Evolutionary conservation across 2,329 filamentous ascomycete species (phyloP), one percentile per base, ranked within the genome.

Genomic region (Cercospora beticola): DNA sequence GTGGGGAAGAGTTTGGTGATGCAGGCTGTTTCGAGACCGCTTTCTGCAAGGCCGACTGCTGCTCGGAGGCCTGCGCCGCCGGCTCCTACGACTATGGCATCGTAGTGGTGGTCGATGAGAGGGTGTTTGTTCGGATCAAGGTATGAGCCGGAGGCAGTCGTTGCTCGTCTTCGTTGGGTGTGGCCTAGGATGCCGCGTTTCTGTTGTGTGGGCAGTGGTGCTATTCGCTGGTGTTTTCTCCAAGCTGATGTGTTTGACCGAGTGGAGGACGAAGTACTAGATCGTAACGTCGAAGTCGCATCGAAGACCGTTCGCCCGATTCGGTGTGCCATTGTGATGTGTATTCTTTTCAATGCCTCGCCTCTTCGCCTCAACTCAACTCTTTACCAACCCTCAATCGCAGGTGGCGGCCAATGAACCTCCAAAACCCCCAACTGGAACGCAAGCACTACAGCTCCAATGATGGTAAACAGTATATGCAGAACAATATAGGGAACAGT

Each of bases 21-120:
- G 80, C 87, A 89, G 70, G 87, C 87, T 69, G 87, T 89, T 73
- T 89, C 87, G 75, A 89, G 85, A 8, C 87, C 87, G 71, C 86
- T 85, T 80, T 89, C 87, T 33, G 87, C 87, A 52, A 90, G 82
- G 73, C 88, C 88, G 74, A 89, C 87, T 68, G 87, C 87, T 62
- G 88, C 87, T 75, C 88, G 84, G 49, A 90, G 81, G 76, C 88
- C 88, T 70, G 88, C 86, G 76, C 88, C 88, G 70, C 88, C 88
- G 70, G 88, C 88, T 54, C 81, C 81, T 21, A 83, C 78, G 14
- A 83, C 81, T 40, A 83, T 81, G 26, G 81, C 81, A 75, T 97
- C 94, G 83, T 97, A 97, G 83, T 97, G 93, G 83, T 98, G 94
- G 81, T 97, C 94, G 89, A 97, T 93, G 75, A 97, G 91, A 59